Evolutionary conservation across 108 stramenopile species (phyloP).

Genomic region (Discostella stelligeroides): DNA sequence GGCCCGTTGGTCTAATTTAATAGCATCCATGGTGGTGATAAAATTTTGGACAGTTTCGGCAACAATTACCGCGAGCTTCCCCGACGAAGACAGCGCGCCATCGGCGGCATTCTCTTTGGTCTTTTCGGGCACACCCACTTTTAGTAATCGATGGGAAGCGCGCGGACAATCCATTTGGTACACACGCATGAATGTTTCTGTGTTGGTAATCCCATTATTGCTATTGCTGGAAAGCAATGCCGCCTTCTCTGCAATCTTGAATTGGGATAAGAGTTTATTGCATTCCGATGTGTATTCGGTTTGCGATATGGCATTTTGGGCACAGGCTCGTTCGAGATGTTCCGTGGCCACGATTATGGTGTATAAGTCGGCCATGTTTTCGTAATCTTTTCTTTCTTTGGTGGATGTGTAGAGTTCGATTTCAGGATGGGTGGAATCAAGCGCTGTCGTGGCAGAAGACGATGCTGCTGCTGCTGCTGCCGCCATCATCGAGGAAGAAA

Average conservation of each 20-base stretch:
- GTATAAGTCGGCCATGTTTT: constrained; percentile 92
- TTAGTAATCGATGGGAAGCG: constrained; percentile 87
- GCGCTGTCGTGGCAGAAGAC: constrained; percentile 6
- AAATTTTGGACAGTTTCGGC: constrained; percentile 93
- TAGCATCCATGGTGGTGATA: constrained; percentile 98
- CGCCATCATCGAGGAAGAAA: too few species aligned
- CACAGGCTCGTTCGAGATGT: constrained; percentile 94
- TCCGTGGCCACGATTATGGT: constrained; percentile 97
- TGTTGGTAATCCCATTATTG: constrained; percentile 22
- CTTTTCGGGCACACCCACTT: constrained; percentile 92
- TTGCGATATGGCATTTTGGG: constrained; percentile 86
- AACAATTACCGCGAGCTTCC: constrained; percentile 77
- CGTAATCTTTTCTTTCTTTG: constrained; percentile 76
- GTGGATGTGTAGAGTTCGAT: constrained; percentile 67
- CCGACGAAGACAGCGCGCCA: too few species aligned
- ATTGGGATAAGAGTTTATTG: constrained; percentile 94
- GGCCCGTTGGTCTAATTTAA: constrained; percentile 91
- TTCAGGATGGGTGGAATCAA: constrained; percentile 43
- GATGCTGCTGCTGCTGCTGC: too few species aligned
- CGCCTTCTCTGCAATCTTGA: constrained; percentile 89
- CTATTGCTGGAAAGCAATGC: constrained; percentile 23
- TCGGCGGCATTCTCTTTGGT: constrained; percentile 61
- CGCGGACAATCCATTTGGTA: constrained; percentile 98
- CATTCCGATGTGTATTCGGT: constrained; percentile 91
- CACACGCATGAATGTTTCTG: constrained; percentile 76